Evolutionary conservation across 148 eudicot species (phyloP).

Genomic region (Vaccinium vitisidaea): DNA sequence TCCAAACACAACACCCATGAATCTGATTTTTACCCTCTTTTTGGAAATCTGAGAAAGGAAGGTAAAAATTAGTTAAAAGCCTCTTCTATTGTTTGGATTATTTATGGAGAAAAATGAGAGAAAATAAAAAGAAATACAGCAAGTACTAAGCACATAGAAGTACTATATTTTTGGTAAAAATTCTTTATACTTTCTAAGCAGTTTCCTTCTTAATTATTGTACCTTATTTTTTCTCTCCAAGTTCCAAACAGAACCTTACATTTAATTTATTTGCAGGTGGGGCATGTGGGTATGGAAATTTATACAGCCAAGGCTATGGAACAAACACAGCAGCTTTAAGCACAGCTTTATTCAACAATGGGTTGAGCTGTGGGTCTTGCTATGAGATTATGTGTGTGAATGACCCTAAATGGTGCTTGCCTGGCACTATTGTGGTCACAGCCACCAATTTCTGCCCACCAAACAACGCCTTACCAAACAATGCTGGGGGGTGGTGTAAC

Average conservation of each 20-base stretch:
- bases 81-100: too few species aligned
- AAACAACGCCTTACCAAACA: conserved; percentile 48
- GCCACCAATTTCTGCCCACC: conserved; percentile 89
- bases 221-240: not conserved
- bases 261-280: conserved; percentile 41
- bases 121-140: too few species aligned
- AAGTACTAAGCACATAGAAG: too few species aligned
- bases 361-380: conserved; percentile 80
- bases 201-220: not conserved
- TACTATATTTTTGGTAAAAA: not conserved
- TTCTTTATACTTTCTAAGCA: not conserved
- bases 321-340: conserved; percentile 75
- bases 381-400: conserved; percentile 55
- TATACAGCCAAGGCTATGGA: conserved; percentile 71
- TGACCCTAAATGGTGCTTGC: conserved; percentile 64
- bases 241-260: not conserved
- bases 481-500: conserved; percentile 69
- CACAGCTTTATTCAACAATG: conserved; percentile 69
- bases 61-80: not conserved
- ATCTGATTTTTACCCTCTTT: not conserved
- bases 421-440: conserved; percentile 60
- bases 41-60: not conserved
- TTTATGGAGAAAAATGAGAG: too few species aligned
- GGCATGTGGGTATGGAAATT: conserved; percentile 73
- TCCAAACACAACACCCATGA: not conserved